phyloP scores from a whole-genome alignment of 805 yeast genomes.

The Candida chauliodis region DNA sequence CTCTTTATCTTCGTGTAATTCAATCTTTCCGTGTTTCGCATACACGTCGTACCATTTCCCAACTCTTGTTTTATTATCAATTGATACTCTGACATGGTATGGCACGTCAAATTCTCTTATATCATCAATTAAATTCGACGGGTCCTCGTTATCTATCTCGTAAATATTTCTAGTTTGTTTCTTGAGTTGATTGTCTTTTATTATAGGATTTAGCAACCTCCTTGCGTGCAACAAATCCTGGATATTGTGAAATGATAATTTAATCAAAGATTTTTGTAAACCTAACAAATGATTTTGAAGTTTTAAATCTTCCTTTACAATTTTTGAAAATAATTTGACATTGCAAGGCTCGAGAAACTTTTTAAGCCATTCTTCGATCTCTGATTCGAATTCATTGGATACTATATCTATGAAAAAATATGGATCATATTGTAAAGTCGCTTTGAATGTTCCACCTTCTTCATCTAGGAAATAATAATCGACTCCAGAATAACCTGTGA shows the following conservation, averaged over 20 bases:
- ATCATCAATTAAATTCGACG: constrained; percentile 68
- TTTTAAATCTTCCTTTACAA: constrained; percentile 73
- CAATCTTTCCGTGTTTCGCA: constrained; percentile 54
- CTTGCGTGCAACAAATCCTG: constrained; percentile 75
- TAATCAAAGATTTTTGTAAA: constrained; percentile 56
- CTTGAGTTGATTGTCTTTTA: constrained; percentile 60
- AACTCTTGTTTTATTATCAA: constrained; percentile 80
- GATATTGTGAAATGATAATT: constrained; percentile 70
- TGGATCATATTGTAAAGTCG: constrained; percentile 80
- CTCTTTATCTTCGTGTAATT: constrained; percentile 58
- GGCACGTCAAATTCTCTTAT: constrained; percentile 95
- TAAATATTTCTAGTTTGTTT: constrained; percentile 67
- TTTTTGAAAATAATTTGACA: constrained; percentile 53
- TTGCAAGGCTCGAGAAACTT: constrained; percentile 57
- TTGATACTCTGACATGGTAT: constrained; percentile 92
- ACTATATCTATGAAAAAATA: constrained; percentile 72
- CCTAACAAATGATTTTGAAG: constrained; percentile 88
- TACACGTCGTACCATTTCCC: constrained; percentile 94
- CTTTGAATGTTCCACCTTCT: constrained; percentile 94
- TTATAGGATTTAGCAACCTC: constrained; percentile 62
- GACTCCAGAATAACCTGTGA: constrained; percentile 80
- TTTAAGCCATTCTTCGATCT: constrained; percentile 80
- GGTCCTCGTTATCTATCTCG: constrained; percentile 37
- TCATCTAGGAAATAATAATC: constrained; percentile 93
- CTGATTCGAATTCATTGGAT: constrained; percentile 54